Base-by-base conservation (phyloP, 345 rosid species). In the Euphorbia tirucalli region DNA sequence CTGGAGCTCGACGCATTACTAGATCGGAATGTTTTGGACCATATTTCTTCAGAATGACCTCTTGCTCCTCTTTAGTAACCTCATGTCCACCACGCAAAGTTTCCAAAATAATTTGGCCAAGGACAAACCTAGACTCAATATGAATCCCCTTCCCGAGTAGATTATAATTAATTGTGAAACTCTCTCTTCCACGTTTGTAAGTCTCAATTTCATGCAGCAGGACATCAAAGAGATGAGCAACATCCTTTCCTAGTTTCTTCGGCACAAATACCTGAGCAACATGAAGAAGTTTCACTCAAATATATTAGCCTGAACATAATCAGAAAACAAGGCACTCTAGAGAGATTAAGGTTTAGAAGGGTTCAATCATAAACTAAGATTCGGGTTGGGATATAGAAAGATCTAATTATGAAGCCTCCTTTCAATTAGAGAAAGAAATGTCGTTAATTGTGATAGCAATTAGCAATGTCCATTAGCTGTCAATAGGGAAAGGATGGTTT, bases 41-140 rank as follows among this genome's bases (percentile, higher is more conserved):
- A 22, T 52, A 56, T 48, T 71, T 65, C 68, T 70, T 37, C 59
- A 74, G 54, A 66, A 22, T 57, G 39, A 58, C 61, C 16, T 61
- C 70, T 30, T 57, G 16, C 50, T 77, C 65, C 63, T 71, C 69
- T 61, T 43, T 32, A 18, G 27, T 72, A 71, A 68, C 28, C 46
- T 65, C 56, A 71, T 19, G 66, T 68, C 79, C 84, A 55, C 71
- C 83, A 60, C 81, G 65, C 84, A 95, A 69, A 48, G 97, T 90
- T 55, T 85, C 87, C 71, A 90, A 69, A 71, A 95, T 88, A 79
- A 95, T 83, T 84, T 82, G 83, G 27, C 97, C 99, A 46, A 95
- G 79, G 60, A 82, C 92, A 82, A 83, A 86, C 68, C 93, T 87
- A 35, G 84, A 79, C 78, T 95, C 95, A 24, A 58, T 37, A 58